Evolutionary conservation across 768 basidiomycete species (phyloP).

Genomic region (Boletus speciosus): DNA sequence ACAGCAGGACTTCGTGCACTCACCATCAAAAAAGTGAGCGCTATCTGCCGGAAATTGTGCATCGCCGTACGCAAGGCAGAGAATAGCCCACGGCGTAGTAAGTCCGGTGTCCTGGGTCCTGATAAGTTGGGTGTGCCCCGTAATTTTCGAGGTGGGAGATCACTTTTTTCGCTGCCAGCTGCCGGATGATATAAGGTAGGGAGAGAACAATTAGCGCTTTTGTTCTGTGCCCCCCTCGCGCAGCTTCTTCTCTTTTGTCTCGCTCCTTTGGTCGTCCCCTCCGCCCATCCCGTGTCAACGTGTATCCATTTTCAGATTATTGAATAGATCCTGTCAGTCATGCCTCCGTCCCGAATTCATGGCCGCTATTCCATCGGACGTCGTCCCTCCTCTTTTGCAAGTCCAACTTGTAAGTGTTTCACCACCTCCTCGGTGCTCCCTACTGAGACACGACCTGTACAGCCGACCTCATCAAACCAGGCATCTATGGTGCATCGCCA

Average conservation of each 20-base stretch:
- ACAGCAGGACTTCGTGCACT: constrained; percentile 12
- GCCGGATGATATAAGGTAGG: constrained; percentile 21
- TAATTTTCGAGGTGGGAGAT: not conserved
- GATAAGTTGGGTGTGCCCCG: not conserved
- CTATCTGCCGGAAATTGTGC: not conserved
- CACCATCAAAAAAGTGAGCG: not conserved
- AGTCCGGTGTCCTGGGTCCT: constrained; percentile 11
- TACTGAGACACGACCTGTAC: constrained; percentile 1
- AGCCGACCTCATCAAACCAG: constrained; percentile 45
- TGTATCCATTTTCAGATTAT: constrained; percentile 32
- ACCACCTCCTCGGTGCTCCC: not conserved
- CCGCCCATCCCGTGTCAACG: not conserved
- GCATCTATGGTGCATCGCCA: constrained; percentile 46
- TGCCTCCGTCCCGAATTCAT: constrained; percentile 20
- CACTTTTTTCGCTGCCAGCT: not conserved
- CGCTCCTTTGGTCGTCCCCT: constrained; percentile 12
- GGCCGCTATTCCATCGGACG: constrained; percentile 33
- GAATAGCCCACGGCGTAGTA: not conserved
- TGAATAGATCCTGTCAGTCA: constrained; percentile 11
- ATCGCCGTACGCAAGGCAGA: not conserved
- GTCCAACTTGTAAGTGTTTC: constrained; percentile 18
- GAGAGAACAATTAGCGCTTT: constrained; percentile 28
- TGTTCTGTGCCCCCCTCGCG: constrained; percentile 10
- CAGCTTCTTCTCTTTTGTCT: constrained; percentile 18
- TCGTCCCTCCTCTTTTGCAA: constrained; percentile 39